Base-by-base conservation (phyloP, 257 asterid genomes). In the Solanum bulbocastanum region DNA sequence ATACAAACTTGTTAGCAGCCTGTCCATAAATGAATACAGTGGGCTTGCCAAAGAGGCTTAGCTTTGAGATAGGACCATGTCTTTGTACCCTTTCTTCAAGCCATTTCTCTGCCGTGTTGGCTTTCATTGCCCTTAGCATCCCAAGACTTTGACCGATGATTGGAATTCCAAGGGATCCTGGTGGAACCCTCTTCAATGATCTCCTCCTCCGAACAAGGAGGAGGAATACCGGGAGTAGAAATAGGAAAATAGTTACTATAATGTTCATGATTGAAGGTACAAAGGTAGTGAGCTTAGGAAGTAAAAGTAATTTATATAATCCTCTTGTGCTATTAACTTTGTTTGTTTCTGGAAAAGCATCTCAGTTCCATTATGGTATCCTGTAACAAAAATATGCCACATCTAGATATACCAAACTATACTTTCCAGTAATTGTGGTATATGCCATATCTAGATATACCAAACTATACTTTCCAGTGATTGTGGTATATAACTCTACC, bases 1-100 rank as follows among this genome's bases (percentile, higher is more conserved):
- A 94, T 5, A 94, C 89, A 69, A 96, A 87, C 91, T 90, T 96
- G 92, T 96, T 96, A 37, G 98, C 98, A n/a, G 95, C 96, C 86
- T 88, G 96, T 16, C 98, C 98, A 66, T 91, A 36, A 33, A 94
- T 92, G 42, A 96, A 94, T 18, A 94, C 97, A 3, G 96, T 90
- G 4, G 95, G 96, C 58, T 91, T 92, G 9, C 98, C 98, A 44
- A 94, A 96, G 20, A 96, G 97, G 83, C 93, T 94, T 73, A 94
- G 87, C 89, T 94, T 94, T 4, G 97, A 94, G 8, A 96, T 87
- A 0, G 93, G 89, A 12, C 98, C 98, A 32, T 94, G 94, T 87
- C 33, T 90, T 87, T 84, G 88, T 2, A 92, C 93, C 91, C 95
- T 89, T 25, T 91, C 91, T 10, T 91, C 79, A 0, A 94, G 85